Percentiles rank a stretch among this genome's conserved stretches.
These are phyloP conservation scores for Astrephomene gubernaculifera DNA, from an alignment of 139 green algal genomes.

Conservation along the genomic window DNA sequence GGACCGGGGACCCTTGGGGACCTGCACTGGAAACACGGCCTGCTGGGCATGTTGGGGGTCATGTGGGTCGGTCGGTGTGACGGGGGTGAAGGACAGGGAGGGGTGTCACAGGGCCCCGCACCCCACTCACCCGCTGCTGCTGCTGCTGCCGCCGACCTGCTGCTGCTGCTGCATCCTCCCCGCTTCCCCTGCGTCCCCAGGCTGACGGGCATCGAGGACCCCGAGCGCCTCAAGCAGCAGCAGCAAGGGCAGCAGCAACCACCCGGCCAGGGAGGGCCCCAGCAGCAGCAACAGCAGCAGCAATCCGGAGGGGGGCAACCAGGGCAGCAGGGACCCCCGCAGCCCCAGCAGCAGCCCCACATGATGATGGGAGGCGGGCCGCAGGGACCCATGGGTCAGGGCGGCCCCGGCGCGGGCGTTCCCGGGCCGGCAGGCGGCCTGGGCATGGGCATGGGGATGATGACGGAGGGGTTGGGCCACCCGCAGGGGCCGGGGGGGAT, in stretches of 20 bases:
- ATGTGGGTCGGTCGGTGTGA: no score
- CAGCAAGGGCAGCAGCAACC: background rate
- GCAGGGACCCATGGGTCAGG: no score
- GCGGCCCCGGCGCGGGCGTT: background rate
- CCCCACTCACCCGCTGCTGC: no score
- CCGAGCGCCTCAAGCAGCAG: conserved; percentile 8
- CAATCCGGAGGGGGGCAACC: background rate
- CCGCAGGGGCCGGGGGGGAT: background rate
- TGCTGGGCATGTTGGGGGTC: no score
- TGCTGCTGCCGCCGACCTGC: no score
- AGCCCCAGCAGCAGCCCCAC: background rate
- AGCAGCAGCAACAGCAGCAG: background rate
- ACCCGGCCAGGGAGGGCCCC: background rate
- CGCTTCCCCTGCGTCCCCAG: background rate
- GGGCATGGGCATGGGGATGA: conserved; percentile 13
- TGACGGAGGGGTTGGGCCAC: background rate
- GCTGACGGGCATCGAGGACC: conserved; percentile 36
- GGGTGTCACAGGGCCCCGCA: no score
- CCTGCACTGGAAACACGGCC: no score
- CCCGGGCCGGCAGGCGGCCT: no score
- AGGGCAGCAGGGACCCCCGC: background rate
- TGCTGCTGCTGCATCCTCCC: background rate
- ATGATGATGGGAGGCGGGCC: conserved; percentile 16
- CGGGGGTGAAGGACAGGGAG: no score
- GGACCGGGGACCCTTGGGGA: no score